Evolutionary conservation across 371 early-diverging fungal genomes (phyloP).

Genomic region (Umbelopsis sp.): DNA sequence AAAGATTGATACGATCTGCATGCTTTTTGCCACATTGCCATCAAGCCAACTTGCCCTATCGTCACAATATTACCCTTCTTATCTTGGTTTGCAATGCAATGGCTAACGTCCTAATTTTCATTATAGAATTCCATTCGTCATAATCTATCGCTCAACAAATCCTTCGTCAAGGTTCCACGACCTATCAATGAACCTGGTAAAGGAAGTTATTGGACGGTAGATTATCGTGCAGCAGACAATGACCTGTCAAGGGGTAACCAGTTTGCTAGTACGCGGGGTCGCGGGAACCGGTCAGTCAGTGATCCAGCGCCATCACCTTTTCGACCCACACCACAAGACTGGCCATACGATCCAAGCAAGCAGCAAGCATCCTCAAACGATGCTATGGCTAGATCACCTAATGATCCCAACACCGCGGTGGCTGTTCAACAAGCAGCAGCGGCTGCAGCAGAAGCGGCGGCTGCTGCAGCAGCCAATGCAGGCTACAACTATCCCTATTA

Average conservation of each 20-base stretch:
- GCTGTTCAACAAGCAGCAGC: conserved; percentile 18
- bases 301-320: conserved; percentile 37
- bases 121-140: conserved; percentile 94
- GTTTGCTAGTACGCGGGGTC: conserved; percentile 24
- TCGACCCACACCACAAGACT: conserved; percentile 30
- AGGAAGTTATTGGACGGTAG: conserved; percentile 93
- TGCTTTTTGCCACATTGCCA: no score
- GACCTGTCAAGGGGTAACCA: conserved; percentile 25
- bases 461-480: conserved; percentile 12
- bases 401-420: conserved; percentile 30
- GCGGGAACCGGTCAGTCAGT: conserved; percentile 35
- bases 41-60: no score
- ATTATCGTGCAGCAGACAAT: conserved; percentile 40
- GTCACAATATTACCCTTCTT: no score
- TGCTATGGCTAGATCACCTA: conserved; percentile 22
- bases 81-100: background rate
- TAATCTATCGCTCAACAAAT: conserved; percentile 93
- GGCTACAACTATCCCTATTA: conserved; percentile 22
- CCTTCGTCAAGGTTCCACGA: conserved; percentile 89
- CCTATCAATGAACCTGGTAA: conserved; percentile 92
- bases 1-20: conserved; percentile 17
- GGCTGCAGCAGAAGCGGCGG: conserved; percentile 12
- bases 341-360: conserved; percentile 22
- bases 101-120: background rate
- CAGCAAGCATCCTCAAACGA: background rate